phyloP scores from a whole-genome alignment of 2,329 filamentous ascomycete genomes.

The Zasmidium citrigriseum region DNA sequence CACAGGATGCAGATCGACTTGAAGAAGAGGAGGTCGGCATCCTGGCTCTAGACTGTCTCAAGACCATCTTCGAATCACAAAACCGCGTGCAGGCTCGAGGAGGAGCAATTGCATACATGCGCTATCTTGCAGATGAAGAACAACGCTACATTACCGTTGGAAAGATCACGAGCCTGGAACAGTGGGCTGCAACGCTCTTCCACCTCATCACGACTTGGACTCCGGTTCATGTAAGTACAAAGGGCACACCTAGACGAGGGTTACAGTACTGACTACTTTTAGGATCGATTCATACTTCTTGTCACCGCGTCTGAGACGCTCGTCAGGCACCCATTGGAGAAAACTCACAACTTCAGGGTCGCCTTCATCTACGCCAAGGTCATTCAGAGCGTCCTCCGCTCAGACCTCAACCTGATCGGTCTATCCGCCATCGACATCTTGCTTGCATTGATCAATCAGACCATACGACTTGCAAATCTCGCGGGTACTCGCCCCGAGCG shows the following conservation, averaged over 20 bases:
- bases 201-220: conserved; percentile 81
- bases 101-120: conserved; percentile 72
- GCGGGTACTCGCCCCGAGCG: background rate
- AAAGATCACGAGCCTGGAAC: conserved; percentile 31
- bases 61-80: conserved; percentile 80
- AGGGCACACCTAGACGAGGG: background rate
- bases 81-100: conserved; percentile 79
- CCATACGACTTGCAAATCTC: conserved; percentile 49
- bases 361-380: conserved; percentile 76
- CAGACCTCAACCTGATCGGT: conserved; percentile 90
- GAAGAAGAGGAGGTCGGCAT: conserved; percentile 87
- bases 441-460: conserved; percentile 79
- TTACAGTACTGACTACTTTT: background rate
- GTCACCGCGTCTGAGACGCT: conserved; percentile 79
- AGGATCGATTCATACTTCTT: conserved; percentile 84
- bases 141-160: conserved; percentile 12
- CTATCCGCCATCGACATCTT: conserved; percentile 95
- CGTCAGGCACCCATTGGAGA: conserved; percentile 68
- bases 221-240: conserved; percentile 65
- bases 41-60: conserved; percentile 80
- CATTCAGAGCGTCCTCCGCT: conserved; percentile 79
- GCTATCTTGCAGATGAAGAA: conserved; percentile 60
- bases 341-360: conserved; percentile 57
- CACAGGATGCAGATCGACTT: conserved; percentile 82
- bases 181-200: conserved; percentile 83